These are phyloP conservation scores for Dendrocalamus sinicus DNA, from an alignment of 176 grass and related monocot species.

Conservation along the genomic window DNA sequence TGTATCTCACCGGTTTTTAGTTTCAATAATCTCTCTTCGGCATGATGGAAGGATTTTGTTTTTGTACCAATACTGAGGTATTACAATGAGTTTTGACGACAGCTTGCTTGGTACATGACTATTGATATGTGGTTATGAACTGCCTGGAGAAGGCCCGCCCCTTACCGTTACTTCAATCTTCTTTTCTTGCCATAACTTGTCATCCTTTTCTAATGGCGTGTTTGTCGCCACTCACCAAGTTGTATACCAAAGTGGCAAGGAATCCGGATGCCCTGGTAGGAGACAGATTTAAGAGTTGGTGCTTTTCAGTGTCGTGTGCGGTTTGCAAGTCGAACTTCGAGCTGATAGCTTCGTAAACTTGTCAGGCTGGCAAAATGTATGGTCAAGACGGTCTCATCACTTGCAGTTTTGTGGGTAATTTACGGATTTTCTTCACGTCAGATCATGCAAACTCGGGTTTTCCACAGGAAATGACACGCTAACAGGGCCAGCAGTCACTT, in stretches of 20 bases:
- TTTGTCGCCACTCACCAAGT: no score
- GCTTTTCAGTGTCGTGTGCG: neutral
- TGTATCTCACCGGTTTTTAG: conserved; percentile 24
- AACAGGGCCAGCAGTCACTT: no score
- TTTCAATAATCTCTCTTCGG: conserved; percentile 50
- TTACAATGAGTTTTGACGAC: conserved; percentile 9
- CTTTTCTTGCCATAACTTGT: neutral
- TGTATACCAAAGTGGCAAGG: neutral
- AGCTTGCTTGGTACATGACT: neutral
- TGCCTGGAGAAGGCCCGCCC: neutral
- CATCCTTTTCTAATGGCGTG: no score
- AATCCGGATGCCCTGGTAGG: neutral
- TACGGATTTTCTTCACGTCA: neutral
- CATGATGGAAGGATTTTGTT: conserved; percentile 27
- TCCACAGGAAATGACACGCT: no score
- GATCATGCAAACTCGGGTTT: neutral
- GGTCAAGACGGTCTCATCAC: no score
- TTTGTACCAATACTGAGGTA: conserved; percentile 27
- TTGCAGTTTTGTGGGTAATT: neutral
- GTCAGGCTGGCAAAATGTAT: no score
- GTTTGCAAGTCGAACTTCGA: neutral
- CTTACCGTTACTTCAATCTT: neutral
- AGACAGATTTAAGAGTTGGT: neutral
- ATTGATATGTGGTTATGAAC: neutral
- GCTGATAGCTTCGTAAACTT: no score